These are phyloP conservation scores for Globisporangium takayamanum DNA, from an alignment of 352 stramenopile genomes.

Conservation along the genomic window DNA sequence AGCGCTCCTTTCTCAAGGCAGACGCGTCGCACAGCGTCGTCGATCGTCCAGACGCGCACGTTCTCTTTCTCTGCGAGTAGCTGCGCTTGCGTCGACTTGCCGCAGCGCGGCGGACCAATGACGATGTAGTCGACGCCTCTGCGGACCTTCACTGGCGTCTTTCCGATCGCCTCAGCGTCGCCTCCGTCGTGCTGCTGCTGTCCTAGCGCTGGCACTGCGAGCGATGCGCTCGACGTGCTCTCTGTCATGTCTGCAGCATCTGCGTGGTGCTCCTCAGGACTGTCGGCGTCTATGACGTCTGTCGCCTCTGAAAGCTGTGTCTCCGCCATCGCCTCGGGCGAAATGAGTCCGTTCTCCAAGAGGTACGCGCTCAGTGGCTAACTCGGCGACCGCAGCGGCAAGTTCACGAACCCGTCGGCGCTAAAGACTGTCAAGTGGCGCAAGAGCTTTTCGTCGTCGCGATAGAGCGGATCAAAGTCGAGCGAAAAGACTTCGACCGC, in stretches of 20 bases:
- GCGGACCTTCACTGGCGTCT: conserved; percentile 9
- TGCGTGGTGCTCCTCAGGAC: not conserved
- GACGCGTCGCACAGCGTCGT: conserved; percentile 51
- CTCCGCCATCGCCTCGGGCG: conserved; percentile 1
- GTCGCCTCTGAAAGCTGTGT: not conserved
- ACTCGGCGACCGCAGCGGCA: conserved; percentile 68
- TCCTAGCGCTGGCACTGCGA: not conserved
- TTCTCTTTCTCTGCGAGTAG: conserved; percentile 73
- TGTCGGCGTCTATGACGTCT: too few relatives aligned
- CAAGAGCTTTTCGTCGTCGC: conserved; percentile 84
- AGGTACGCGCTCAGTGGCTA: conserved; percentile 59
- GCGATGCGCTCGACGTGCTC: not conserved
- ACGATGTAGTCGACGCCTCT: conserved; percentile 77
- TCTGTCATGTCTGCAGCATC: not conserved
- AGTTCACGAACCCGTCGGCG: conserved; percentile 55
- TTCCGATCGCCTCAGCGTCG: not conserved
- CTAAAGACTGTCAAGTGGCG: conserved; percentile 46
- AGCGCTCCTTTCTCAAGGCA: conserved; percentile 31
- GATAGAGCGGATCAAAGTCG: conserved; percentile 83
- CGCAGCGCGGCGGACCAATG: conserved; percentile 64
- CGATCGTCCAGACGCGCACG: conserved; percentile 60
- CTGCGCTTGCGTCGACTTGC: conserved; percentile 74
- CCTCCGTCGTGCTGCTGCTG: not conserved
- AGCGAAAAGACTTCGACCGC: conserved; percentile 89
- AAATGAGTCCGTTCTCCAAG: conserved; percentile 29